Conservation (phyloP, 768 basidiomycete genomes). For the Suillus spraguei region DNA sequence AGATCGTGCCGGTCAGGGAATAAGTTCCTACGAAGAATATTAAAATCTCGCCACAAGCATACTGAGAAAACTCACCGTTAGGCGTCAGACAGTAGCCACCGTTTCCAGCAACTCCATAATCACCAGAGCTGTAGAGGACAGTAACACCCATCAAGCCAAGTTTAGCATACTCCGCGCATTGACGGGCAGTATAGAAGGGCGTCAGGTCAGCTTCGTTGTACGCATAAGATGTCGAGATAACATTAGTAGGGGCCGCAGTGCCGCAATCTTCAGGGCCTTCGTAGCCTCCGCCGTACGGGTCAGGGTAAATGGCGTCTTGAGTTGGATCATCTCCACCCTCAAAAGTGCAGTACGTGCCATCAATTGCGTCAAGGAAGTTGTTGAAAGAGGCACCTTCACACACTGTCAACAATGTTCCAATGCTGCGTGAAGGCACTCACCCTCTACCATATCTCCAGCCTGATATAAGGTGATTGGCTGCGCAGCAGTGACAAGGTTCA, state of each 20-base stretch:
- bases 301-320: constrained; percentile 31
- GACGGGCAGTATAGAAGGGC: constrained; percentile 39
- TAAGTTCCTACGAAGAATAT: constrained; percentile 26
- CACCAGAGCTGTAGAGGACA: constrained; percentile 47
- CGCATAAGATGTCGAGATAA: constrained; percentile 45
- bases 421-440: constrained; percentile 21
- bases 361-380: constrained; percentile 39
- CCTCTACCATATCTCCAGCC: constrained; percentile 45
- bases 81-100: constrained; percentile 34
- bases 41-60: not conserved
- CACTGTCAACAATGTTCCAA: not conserved
- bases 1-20: constrained; percentile 28
- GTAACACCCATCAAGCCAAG: constrained; percentile 44
- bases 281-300: constrained; percentile 25
- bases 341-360: constrained; percentile 37
- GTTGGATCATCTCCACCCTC: constrained; percentile 37
- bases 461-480: constrained; percentile 47
- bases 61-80: constrained; percentile 20
- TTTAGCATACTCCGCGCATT: constrained; percentile 50
- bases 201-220: constrained; percentile 39
- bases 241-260: constrained; percentile 34
- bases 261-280: constrained; percentile 40
- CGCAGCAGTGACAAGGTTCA: constrained; percentile 44
- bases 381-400: constrained; percentile 31
- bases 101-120: constrained; percentile 45